A percentile compares a stretch with the other conserved stretches of the same genome.
Evolutionary conservation across 2,329 filamentous ascomycete species (phyloP).

Genomic region (Aureobasidium leucospermi): DNA sequence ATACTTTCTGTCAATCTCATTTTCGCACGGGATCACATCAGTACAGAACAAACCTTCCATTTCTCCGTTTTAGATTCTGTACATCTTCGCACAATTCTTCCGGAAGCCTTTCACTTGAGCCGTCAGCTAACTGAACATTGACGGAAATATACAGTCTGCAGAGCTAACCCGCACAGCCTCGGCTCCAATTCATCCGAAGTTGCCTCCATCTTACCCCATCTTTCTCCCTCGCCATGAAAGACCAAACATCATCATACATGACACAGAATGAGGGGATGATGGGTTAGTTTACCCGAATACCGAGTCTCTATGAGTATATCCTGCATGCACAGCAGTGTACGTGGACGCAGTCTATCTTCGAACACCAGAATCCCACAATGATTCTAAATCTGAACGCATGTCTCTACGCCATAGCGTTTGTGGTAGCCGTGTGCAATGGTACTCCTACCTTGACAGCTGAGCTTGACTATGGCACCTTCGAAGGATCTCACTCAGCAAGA

Average conservation of each 20-base stretch:
- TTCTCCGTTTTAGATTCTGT: too few species aligned
- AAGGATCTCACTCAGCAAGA: slow-evolving; percentile 12
- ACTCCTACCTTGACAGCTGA: not conserved
- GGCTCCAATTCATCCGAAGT: slow-evolving; percentile 2
- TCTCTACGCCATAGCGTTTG: not conserved
- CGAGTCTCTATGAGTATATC: not conserved
- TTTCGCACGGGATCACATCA: too few species aligned
- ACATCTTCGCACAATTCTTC: not conserved
- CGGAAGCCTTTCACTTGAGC: not conserved
- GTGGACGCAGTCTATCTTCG: not conserved
- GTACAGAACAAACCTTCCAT: too few species aligned
- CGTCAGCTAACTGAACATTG: not conserved
- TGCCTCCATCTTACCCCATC: not conserved
- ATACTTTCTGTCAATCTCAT: too few species aligned
- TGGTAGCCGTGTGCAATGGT: not conserved
- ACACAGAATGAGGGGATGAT: not conserved
- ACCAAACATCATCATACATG: not conserved
- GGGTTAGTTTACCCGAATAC: not conserved
- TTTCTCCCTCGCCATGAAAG: not conserved
- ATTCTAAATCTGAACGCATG: not conserved
- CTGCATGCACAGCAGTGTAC: not conserved
- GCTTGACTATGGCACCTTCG: slow-evolving; percentile 17
- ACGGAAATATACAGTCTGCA: not conserved
- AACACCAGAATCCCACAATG: not conserved
- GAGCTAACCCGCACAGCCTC: not conserved